A percentile compares a stretch with the other conserved stretches of the same genome.
Conservation (phyloP, 495 filamentous ascomycete species). For the Daldinia childiae region DNA sequence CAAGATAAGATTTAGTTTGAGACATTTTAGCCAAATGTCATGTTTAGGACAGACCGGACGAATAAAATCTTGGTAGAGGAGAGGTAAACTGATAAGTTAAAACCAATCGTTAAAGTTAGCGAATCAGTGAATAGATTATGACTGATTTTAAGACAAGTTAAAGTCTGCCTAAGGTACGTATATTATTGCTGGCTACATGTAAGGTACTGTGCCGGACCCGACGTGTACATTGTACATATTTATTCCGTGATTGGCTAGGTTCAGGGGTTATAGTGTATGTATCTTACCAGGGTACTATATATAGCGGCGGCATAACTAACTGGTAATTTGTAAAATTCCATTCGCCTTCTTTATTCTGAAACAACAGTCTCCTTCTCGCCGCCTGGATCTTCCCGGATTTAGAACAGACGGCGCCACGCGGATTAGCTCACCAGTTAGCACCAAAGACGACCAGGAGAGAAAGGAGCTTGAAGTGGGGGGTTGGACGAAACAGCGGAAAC, state of each 20-base stretch:
- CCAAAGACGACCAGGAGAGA: neutral
- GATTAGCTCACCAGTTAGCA: neutral
- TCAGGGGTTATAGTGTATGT: neutral
- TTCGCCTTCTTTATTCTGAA: neutral
- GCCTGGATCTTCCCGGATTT: neutral
- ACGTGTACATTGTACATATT: neutral
- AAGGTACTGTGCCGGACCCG: too few relatives aligned
- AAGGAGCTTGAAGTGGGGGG: constrained; percentile 22
- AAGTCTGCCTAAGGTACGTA: neutral
- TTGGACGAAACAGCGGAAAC: constrained; percentile 26
- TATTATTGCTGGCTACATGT: too few relatives aligned
- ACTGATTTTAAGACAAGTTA: neutral
- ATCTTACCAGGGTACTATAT: constrained; percentile 1
- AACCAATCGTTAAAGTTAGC: neutral
- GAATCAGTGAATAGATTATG: neutral
- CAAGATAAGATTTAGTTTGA: neutral
- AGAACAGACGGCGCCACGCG: constrained; percentile 1
- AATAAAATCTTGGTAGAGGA: neutral
- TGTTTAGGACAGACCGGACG: neutral
- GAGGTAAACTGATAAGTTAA: neutral
- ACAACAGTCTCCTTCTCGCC: neutral
- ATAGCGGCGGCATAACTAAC: neutral
- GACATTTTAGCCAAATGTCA: neutral
- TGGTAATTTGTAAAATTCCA: neutral
- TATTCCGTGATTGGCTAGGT: neutral